A percentile compares a stretch with the other conserved stretches of the same genome.
Evolutionary conservation across 495 filamentous ascomycete species (phyloP).

Genomic region (Astrocystis sublimbata): DNA sequence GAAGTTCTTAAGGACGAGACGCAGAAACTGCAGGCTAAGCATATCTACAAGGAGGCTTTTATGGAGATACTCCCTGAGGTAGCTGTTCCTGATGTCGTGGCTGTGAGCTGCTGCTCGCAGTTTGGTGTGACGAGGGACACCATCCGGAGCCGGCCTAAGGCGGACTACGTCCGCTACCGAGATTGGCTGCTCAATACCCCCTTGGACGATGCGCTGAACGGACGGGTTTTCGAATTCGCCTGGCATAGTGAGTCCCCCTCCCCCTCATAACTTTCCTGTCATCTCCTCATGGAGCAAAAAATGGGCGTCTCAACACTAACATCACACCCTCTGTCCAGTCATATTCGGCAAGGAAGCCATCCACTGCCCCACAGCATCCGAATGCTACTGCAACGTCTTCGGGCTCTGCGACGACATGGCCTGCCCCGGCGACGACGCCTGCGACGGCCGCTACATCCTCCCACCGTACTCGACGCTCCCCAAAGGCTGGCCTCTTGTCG

Average conservation of each 20-base stretch:
- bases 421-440: conserved; percentile 27
- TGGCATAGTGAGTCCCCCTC: conserved; percentile 66
- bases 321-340: conserved; percentile 30
- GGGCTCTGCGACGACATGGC: conserved; percentile 57
- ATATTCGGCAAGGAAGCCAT: conserved; percentile 49
- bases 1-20: conserved; percentile 27
- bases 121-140: conserved; percentile 63
- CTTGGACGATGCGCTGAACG: conserved; percentile 57
- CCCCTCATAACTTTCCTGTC: neutral
- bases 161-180: conserved; percentile 57
- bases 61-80: conserved; percentile 55
- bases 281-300: neutral
- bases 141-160: conserved; percentile 48
- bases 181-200: conserved; percentile 63
- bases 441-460: conserved; percentile 34
- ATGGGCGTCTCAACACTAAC: neutral
- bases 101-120: conserved; percentile 67
- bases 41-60: conserved; percentile 53
- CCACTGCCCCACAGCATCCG: conserved; percentile 56
- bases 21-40: conserved; percentile 40
- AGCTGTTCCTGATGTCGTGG: conserved; percentile 46
- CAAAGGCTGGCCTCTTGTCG: conserved; percentile 38
- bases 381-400: conserved; percentile 67
- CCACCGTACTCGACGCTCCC: conserved; percentile 36
- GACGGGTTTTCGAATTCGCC: conserved; percentile 68